Base-by-base conservation (phyloP, 306 rosid genomes). In the Sindora glabra region DNA sequence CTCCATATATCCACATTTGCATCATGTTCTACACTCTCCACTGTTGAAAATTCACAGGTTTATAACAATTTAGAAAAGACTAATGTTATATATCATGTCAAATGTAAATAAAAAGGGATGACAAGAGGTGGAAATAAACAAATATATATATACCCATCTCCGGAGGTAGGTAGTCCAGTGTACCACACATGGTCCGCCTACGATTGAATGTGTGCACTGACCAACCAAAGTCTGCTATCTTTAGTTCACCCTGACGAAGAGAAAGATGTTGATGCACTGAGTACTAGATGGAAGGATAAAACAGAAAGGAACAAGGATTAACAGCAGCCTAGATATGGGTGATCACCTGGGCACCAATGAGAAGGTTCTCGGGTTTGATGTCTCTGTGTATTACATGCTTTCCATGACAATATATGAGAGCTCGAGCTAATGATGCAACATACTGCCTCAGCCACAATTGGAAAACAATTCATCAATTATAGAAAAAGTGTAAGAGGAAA, bases 151-250 rank as follows among this genome's bases (percentile, higher is more conserved):
- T 84, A 94, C 99, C 99, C 99, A 94, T 94, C 81, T 94, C 99
- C 14, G 99, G 99, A 30, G 99, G 97, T 33, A 94, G 95, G 78
- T 94, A 94, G 72, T 94, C 99, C 72, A 94, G 80, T 2, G 99
- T 94, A 37, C 99, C 99, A 38, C 99, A 94, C 99, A 94, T 94
- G 79, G 99, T 94, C 65, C 86, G 64, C 81, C 99, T 86, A 74
- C 97, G 99, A 72, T 82, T 86, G 68, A 94, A 94, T 64, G 99
- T 94, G 69, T 94, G 99, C 75, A 94, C 99, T 0, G 99, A 94
- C 99, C 99, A 94, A 39, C 99, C 99, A 57, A 94, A 94, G 74
- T 94, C 99, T 25, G 99, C 97, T 69, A 94, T 94, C 79, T 94
- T 94, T 34, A 94, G 76, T 49, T 94, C 99, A 42, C 99, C 97